phyloP scores from a whole-genome alignment of 139 green algal genomes.

The Astrephomene gubernaculifera region DNA sequence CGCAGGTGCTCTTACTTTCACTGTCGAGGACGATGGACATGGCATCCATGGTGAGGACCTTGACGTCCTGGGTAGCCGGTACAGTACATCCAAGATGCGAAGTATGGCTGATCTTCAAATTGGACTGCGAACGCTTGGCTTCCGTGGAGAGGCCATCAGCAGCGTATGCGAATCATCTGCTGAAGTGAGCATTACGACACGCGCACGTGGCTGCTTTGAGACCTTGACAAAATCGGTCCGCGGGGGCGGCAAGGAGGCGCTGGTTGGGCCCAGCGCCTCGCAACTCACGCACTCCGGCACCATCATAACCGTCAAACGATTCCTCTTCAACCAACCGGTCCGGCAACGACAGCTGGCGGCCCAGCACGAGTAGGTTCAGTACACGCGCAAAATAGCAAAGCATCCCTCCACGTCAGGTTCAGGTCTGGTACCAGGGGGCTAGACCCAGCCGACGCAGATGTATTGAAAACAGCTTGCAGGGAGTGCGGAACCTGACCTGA shows the following conservation, averaged over 20 bases:
- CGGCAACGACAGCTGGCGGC: neutral
- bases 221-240: constrained; percentile 41
- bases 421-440: too few relatives aligned
- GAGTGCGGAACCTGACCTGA: too few relatives aligned
- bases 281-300: constrained; percentile 25
- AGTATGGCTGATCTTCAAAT: neutral
- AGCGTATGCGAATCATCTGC: constrained; percentile 43
- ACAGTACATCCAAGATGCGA: constrained; percentile 55
- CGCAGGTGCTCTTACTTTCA: constrained; percentile 15
- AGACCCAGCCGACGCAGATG: too few relatives aligned
- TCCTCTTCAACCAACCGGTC: constrained; percentile 37
- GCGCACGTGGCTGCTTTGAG: constrained; percentile 66
- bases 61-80: constrained; percentile 17
- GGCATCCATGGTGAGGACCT: constrained; percentile 52
- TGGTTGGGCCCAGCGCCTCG: neutral
- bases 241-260: neutral
- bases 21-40: constrained; percentile 64
- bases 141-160: constrained; percentile 65
- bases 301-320: neutral
- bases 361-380: constrained; percentile 6
- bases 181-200: constrained; percentile 57
- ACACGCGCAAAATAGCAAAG: too few relatives aligned
- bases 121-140: constrained; percentile 58
- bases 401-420: too few relatives aligned
- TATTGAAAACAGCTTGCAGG: too few relatives aligned